Conservation (phyloP, 371 early-diverging fungal genomes). For the Apophysomyces ossiformis region DNA sequence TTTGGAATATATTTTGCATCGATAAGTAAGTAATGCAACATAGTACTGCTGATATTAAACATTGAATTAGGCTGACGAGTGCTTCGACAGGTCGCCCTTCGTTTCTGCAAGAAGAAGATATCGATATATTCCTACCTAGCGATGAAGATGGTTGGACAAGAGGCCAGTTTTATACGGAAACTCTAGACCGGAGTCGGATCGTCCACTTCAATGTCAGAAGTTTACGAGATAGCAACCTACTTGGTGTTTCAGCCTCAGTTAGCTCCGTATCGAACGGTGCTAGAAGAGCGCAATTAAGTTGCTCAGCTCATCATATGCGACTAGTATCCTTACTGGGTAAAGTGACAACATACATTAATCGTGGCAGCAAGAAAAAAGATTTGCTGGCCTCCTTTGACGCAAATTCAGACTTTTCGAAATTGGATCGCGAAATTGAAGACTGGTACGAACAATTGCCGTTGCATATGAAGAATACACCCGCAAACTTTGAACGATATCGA, state of each 20-base stretch:
- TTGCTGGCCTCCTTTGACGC: slow-evolving; percentile 41
- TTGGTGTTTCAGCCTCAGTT: slow-evolving; percentile 28
- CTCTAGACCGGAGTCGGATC: slow-evolving; percentile 29
- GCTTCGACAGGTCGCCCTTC: slow-evolving; percentile 59
- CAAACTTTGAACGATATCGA: slow-evolving; percentile 32
- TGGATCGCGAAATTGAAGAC: slow-evolving; percentile 48
- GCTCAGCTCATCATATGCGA: slow-evolving; percentile 30
- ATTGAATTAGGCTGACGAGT: slow-evolving; percentile 34
- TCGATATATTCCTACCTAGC: slow-evolving; percentile 57
- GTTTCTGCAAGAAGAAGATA: slow-evolving; percentile 60
- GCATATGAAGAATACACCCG: slow-evolving; percentile 44
- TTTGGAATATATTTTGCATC: slow-evolving; percentile 55
- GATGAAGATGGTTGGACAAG: slow-evolving; percentile 54
- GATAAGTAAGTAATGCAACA: slow-evolving; percentile 34
- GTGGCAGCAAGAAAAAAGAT: slow-evolving; percentile 36
- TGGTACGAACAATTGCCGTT: slow-evolving; percentile 53
- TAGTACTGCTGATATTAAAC: background rate
- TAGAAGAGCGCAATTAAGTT: slow-evolving; percentile 18
- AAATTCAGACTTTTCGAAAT: slow-evolving; percentile 46
- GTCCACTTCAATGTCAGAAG: slow-evolving; percentile 33
- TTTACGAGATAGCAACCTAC: slow-evolving; percentile 32
- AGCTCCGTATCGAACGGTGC: slow-evolving; percentile 4
- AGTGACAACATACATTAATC: slow-evolving; percentile 57
- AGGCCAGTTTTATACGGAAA: slow-evolving; percentile 46
- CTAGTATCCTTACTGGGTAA: slow-evolving; percentile 41